Percentiles rank a stretch among this genome's conserved stretches.
Evolutionary conservation across 2,329 filamentous ascomycete species (phyloP).

Genomic region (Leptosphaerulina australis): DNA sequence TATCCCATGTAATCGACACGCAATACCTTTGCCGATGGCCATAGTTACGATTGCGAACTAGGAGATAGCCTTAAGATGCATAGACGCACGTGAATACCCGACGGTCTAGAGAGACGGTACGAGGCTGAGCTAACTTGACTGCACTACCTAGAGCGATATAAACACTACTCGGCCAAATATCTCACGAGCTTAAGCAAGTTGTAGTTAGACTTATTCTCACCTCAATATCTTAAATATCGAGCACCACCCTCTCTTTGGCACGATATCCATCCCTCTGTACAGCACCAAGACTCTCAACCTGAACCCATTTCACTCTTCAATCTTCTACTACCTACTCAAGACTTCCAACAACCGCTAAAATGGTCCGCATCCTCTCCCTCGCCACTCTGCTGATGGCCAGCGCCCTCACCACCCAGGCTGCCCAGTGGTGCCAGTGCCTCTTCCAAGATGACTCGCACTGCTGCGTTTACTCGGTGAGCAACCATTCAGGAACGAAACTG

Average conservation of each 20-base stretch:
- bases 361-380: conserved; percentile 14
- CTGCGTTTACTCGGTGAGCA: conserved; percentile 15
- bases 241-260: conserved; percentile 3
- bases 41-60: conserved; percentile 4
- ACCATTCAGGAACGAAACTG: background rate
- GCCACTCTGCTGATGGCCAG: conserved; percentile 11
- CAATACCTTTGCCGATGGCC: conserved; percentile 3
- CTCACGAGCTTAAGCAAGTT: conserved; percentile 7
- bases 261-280: conserved; percentile 3
- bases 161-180: conserved; percentile 7
- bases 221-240: conserved; percentile 11
- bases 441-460: conserved; percentile 18
- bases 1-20: conserved; percentile 3
- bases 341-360: conserved; percentile 6
- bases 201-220: conserved; percentile 9
- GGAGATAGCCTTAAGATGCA: conserved; percentile 1
- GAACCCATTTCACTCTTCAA: conserved; percentile 5
- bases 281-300: conserved; percentile 8
- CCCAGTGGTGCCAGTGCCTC: conserved; percentile 15
- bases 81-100: conserved; percentile 2
- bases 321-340: conserved; percentile 11
- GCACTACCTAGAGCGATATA: conserved; percentile 8
- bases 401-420: conserved; percentile 13
- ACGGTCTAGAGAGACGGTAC: background rate
- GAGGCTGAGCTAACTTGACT: conserved; percentile 6